A percentile compares a stretch with the other conserved stretches of the same genome.
phyloP scores from a whole-genome alignment of 805 yeast species.

The Pichia nanzhaoensis region DNA sequence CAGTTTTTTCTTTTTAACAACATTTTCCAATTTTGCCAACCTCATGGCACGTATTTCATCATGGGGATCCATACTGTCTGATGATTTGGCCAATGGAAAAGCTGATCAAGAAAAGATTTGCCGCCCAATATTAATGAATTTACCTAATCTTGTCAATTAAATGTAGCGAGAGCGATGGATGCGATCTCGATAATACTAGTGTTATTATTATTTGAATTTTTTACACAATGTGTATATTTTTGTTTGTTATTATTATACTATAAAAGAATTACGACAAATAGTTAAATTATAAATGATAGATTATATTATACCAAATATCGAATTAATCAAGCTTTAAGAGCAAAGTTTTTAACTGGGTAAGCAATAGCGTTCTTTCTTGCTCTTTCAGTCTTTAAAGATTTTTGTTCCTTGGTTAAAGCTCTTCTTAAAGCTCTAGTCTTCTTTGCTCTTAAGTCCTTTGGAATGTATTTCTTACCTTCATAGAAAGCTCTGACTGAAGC shows the following conservation, averaged over 20 bases:
- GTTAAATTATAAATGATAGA: not conserved
- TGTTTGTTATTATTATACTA: constrained; percentile 4
- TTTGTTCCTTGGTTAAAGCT: constrained; percentile 84
- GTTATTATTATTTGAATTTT: not conserved
- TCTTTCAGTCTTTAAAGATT: constrained; percentile 74
- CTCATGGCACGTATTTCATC: constrained; percentile 37
- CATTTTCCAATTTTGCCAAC: constrained; percentile 40
- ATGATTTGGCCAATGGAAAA: not conserved
- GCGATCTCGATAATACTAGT: not conserved
- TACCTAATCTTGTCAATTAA: not conserved
- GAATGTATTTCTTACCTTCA: constrained; percentile 91
- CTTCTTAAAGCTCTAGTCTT: constrained; percentile 99
- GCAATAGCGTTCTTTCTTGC: constrained; percentile 88
- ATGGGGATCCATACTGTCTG: constrained; percentile 7
- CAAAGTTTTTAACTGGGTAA: constrained; percentile 98
- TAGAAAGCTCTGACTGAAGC: constrained; percentile 90
- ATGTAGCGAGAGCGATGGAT: not conserved
- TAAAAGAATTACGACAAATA: constrained; percentile 5
- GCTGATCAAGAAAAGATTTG: not conserved
- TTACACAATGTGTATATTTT: not conserved
- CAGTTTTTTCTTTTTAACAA: constrained; percentile 3
- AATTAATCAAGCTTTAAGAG: constrained; percentile 84
- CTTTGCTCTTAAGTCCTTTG: constrained; percentile 99
- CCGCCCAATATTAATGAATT: not conserved
- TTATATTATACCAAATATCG: not conserved